phyloP scores from a whole-genome alignment of 2,329 filamentous ascomycete genomes.

The Hypoxylon sp. region DNA sequence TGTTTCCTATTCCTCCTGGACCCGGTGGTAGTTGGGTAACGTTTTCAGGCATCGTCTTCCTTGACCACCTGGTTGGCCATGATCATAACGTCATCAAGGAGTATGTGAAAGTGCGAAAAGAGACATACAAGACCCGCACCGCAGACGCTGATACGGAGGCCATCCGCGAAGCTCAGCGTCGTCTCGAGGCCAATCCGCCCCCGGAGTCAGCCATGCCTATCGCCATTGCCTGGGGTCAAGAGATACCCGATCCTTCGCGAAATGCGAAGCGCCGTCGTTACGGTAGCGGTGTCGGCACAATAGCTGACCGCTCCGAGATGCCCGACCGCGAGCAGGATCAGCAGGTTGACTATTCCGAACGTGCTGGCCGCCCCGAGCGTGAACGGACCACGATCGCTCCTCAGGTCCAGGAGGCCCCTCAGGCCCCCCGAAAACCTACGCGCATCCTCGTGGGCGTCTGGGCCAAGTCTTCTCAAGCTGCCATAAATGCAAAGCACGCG shows the following conservation, averaged over 20 bases:
- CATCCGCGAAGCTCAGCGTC: conserved; percentile 56
- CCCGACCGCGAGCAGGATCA: conserved; percentile 6
- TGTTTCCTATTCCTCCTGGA: conserved; percentile 60
- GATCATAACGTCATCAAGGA: conserved; percentile 68
- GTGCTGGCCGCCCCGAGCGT: too few species aligned
- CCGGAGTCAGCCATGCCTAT: conserved; percentile 53
- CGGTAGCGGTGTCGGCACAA: conserved; percentile 48
- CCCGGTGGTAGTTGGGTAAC: conserved; percentile 71
- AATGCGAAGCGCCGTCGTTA: conserved; percentile 58
- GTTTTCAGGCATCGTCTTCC: conserved; percentile 67
- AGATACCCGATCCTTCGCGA: conserved; percentile 55
- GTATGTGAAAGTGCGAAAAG: conserved; percentile 64
- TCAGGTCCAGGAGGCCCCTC: conserved; percentile 16
- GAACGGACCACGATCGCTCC: conserved; percentile 32
- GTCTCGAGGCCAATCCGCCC: conserved; percentile 53
- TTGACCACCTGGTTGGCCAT: conserved; percentile 62
- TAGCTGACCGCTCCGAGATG: conserved; percentile 41
- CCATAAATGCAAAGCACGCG: conserved; percentile 63
- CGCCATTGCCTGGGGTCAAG: conserved; percentile 60
- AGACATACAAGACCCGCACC: conserved; percentile 44
- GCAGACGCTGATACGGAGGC: conserved; percentile 53
- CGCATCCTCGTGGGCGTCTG: conserved; percentile 67
- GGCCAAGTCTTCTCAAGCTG: conserved; percentile 59
- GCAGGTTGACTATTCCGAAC: not conserved
- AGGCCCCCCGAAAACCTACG: conserved; percentile 55